These are phyloP conservation scores for Aspergillus tubingensis DNA, from an alignment of 2,329 filamentous ascomycete species.

Conservation along the genomic window DNA sequence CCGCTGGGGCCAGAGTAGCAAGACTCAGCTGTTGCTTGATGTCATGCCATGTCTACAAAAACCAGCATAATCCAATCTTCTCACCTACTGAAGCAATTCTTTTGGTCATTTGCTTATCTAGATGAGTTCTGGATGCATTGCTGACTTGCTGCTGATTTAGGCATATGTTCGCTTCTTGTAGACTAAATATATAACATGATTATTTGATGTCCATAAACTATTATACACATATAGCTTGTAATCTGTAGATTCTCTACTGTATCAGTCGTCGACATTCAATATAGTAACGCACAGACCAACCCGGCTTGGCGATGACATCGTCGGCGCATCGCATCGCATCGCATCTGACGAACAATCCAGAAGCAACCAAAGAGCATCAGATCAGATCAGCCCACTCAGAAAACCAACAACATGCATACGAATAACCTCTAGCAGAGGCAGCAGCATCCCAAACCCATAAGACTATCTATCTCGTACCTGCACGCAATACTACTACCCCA, in stretches of 20 bases:
- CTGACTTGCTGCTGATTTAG: slow-evolving; percentile 7
- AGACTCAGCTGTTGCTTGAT: slow-evolving; percentile 30
- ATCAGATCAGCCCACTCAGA: neutral
- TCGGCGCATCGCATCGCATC: slow-evolving; percentile 8
- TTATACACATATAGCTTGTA: neutral
- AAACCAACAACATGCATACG: neutral
- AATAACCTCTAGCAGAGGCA: no score
- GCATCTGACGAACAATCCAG: neutral
- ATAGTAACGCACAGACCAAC: slow-evolving; percentile 31
- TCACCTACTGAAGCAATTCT: slow-evolving; percentile 57
- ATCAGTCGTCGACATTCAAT: neutral
- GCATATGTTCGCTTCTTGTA: neutral
- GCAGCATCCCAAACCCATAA: no score
- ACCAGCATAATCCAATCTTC: slow-evolving; percentile 66
- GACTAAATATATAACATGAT: slow-evolving; percentile 1
- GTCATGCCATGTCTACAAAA: slow-evolving; percentile 57
- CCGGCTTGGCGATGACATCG: slow-evolving; percentile 37
- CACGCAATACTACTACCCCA: no score
- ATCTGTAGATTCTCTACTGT: no score
- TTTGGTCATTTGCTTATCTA: no score
- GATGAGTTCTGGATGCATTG: neutral
- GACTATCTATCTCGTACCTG: no score
- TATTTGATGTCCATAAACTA: neutral
- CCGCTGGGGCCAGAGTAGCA: slow-evolving; percentile 57
- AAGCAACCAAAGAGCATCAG: no score